phyloP scores from a whole-genome alignment of 2,329 filamentous ascomycete species.

The Didymella exigua region DNA sequence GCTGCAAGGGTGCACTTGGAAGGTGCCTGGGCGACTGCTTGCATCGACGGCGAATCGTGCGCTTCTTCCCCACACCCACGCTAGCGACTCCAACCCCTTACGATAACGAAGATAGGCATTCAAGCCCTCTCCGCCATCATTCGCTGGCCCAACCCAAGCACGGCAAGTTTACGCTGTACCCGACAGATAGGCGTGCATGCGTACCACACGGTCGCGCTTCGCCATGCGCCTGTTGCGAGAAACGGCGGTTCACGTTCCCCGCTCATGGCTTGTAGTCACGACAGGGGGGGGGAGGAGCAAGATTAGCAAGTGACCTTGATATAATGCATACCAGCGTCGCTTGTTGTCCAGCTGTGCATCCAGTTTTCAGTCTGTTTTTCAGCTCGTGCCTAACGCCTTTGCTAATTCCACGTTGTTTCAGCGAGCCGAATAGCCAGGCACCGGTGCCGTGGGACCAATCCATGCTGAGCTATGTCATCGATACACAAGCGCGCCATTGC shows the following conservation, averaged over 20 bases:
- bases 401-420: slow-evolving; percentile 1
- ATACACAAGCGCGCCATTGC: slow-evolving; percentile 40
- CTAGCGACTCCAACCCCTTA: slow-evolving; percentile 11
- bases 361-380: neutral
- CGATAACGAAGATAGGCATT: slow-evolving; percentile 18
- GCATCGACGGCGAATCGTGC: slow-evolving; percentile 2
- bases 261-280: slow-evolving; percentile 7
- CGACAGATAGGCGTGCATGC: slow-evolving; percentile 14
- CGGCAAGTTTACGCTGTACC: slow-evolving; percentile 16
- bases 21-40: neutral
- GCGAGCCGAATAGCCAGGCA: slow-evolving; percentile 4
- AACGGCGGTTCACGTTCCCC: slow-evolving; percentile 15
- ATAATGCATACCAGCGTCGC: slow-evolving; percentile 9
- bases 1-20: neutral
- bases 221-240: slow-evolving; percentile 9
- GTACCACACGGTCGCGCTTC: slow-evolving; percentile 3
- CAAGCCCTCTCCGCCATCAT: slow-evolving; percentile 5
- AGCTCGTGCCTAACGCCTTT: neutral
- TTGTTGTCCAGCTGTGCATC: neutral
- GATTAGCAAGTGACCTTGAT: slow-evolving; percentile 14
- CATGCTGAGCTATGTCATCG: slow-evolving; percentile 14
- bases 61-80: slow-evolving; percentile 14
- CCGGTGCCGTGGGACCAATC: neutral
- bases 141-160: slow-evolving; percentile 5
- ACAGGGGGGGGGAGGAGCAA: slow-evolving; percentile 3